Percentiles rank a stretch among this genome's conserved stretches.
Conservation (phyloP, 1,284 basidiomycete species). For the Ceratobasidium sp. region DNA sequence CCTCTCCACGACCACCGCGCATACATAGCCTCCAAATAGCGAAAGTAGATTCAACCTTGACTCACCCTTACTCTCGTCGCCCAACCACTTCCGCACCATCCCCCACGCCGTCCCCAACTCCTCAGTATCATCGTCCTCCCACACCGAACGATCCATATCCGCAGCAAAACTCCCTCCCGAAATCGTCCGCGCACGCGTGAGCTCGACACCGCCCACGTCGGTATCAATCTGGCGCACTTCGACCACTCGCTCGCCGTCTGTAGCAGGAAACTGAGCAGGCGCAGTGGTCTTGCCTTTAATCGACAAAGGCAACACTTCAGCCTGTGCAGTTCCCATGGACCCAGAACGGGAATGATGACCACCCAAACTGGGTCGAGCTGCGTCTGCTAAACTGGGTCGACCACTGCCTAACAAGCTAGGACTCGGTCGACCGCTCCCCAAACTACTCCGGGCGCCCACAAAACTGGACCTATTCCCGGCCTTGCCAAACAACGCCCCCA, state of each 20-base stretch:
- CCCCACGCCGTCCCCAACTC: slow-evolving; percentile 32
- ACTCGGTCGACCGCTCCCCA: neutral
- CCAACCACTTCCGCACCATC: slow-evolving; percentile 25
- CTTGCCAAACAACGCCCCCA: slow-evolving; percentile 20
- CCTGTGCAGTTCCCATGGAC: neutral
- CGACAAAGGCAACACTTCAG: slow-evolving; percentile 12
- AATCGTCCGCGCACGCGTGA: slow-evolving; percentile 19
- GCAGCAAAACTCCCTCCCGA: slow-evolving; percentile 1
- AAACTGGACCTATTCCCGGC: neutral
- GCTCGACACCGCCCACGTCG: neutral
- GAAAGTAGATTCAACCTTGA: neutral
- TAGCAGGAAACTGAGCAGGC: neutral
- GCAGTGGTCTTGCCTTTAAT: neutral
- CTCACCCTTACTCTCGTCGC: slow-evolving; percentile 32
- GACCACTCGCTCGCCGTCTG: neutral
- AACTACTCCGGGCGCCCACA: neutral
- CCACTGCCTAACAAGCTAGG: neutral
- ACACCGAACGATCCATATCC: slow-evolving; percentile 41
- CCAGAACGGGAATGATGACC: neutral
- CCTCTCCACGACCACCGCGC: neutral
- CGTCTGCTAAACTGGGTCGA: neutral
- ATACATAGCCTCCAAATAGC: neutral
- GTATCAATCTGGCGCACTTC: slow-evolving; percentile 6
- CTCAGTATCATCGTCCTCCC: slow-evolving; percentile 29
- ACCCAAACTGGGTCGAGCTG: neutral